phyloP scores from a whole-genome alignment of 208 protist genomes.

The Leishmania martiniquensis region DNA sequence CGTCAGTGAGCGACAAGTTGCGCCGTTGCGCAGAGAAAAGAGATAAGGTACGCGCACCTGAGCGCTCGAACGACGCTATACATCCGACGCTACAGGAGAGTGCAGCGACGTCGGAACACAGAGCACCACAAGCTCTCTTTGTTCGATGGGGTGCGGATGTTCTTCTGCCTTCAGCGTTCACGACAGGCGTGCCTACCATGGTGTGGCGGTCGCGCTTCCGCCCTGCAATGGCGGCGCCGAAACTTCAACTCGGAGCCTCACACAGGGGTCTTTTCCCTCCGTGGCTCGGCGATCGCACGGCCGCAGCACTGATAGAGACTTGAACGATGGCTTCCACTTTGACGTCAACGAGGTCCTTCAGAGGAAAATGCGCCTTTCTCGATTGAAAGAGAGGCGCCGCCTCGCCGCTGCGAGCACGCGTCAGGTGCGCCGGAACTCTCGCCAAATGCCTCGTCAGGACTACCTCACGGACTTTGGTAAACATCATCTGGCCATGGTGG shows the following conservation, averaged over 20 bases:
- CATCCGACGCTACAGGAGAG: background rate
- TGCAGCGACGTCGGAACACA: background rate
- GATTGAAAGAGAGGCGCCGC: constrained; percentile 4
- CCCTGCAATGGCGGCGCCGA: background rate
- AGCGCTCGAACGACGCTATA: background rate
- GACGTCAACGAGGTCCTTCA: constrained; percentile 10
- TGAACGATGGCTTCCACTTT: background rate
- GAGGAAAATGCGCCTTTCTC: constrained; percentile 7
- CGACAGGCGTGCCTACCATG: constrained; percentile 20
- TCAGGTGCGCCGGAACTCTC: background rate
- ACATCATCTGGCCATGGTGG: constrained; percentile 29
- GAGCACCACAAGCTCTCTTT: background rate
- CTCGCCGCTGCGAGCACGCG: background rate
- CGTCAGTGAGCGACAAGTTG: background rate
- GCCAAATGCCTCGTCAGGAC: constrained; percentile 12
- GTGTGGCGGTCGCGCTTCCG: constrained; percentile 5
- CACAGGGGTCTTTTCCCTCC: too few relatives aligned
- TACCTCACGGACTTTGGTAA: constrained; percentile 28
- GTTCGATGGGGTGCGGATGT: constrained; percentile 11
- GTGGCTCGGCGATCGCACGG: background rate
- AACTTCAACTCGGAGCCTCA: background rate
- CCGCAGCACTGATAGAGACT: background rate
- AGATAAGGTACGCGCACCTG: background rate
- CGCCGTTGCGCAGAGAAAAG: background rate
- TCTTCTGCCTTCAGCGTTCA: constrained; percentile 3